phyloP scores from a whole-genome alignment of 257 asterid genomes.

The Scutellaria barbata region DNA sequence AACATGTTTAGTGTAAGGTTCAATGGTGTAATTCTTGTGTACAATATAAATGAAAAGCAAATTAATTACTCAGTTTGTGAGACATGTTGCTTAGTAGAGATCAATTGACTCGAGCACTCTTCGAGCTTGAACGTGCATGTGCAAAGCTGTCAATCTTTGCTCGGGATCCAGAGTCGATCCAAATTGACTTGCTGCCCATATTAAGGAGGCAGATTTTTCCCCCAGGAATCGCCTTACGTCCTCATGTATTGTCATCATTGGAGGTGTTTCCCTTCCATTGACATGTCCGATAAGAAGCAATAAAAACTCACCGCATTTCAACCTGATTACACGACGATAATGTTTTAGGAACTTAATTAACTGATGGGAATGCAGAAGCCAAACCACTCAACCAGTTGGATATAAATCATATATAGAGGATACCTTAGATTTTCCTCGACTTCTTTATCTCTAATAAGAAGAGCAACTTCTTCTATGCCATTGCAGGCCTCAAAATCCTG shows the following conservation, averaged over 20 bases:
- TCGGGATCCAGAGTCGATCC: conserved; percentile 87
- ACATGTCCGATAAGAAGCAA: conserved; percentile 89
- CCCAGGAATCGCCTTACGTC: conserved; percentile 80
- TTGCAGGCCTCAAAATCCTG: conserved; percentile 94
- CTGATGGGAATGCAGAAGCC: conserved; percentile 24
- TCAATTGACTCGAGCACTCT: conserved; percentile 87
- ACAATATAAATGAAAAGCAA: conserved; percentile 26
- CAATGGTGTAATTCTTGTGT: conserved; percentile 24
- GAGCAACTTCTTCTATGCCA: conserved; percentile 93
- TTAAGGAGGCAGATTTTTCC: conserved; percentile 86
- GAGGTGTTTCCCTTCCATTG: conserved; percentile 78
- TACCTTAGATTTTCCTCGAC: conserved; percentile 82
- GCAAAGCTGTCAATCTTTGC: conserved; percentile 77
- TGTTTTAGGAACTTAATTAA: not conserved
- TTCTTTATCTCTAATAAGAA: conserved; percentile 76
- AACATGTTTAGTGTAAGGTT: conserved; percentile 33
- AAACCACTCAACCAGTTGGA: conserved; percentile 12
- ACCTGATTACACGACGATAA: conserved; percentile 49
- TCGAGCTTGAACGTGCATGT: conserved; percentile 83
- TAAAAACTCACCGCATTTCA: conserved; percentile 92
- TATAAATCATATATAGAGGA: conserved; percentile 16
- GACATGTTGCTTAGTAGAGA: conserved; percentile 54
- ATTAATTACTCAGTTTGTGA: conserved; percentile 11
- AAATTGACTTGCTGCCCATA: conserved; percentile 96
- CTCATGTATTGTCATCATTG: conserved; percentile 85